Conservation (phyloP, 805 yeast species). For the Ogataea pilisensis region DNA sequence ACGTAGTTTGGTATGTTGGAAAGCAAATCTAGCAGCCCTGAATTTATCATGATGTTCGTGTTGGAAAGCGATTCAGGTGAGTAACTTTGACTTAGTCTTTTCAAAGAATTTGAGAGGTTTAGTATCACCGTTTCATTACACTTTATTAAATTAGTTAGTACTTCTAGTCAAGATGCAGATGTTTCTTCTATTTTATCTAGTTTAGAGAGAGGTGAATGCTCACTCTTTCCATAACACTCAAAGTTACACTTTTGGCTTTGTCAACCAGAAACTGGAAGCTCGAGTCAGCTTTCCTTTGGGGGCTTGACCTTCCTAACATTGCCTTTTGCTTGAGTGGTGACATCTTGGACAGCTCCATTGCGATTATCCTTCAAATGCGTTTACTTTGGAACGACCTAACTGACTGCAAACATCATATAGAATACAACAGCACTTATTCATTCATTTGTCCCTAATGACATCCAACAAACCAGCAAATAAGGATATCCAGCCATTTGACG, state of each 20-base stretch:
- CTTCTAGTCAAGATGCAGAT: no score
- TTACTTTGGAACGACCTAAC: no score
- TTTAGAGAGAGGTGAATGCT: constrained; percentile 1
- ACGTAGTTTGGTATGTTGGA: constrained; percentile 4
- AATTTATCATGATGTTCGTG: constrained; percentile 11
- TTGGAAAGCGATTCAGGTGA: constrained; percentile 8
- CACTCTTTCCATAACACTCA: constrained; percentile 9
- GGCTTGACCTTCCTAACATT: not conserved
- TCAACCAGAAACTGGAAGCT: constrained; percentile 18
- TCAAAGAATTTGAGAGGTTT: constrained; percentile 9
- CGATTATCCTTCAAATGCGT: no score
- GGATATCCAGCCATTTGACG: no score
- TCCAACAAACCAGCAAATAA: no score
- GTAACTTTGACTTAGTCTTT: constrained; percentile 17
- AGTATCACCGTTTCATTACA: constrained; percentile 11
- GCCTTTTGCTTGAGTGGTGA: no score
- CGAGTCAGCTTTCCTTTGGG: constrained; percentile 15
- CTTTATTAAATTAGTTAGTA: constrained; percentile 3
- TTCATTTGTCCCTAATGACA: no score
- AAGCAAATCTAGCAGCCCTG: constrained; percentile 10
- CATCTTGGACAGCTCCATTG: no score
- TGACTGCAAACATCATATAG: no score
- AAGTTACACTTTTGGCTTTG: constrained; percentile 8
- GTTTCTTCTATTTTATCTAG: no score
- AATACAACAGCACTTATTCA: no score